Evolutionary conservation across 2,329 filamentous ascomycete genomes (phyloP).

Genomic region (Aspergillus fructus): DNA sequence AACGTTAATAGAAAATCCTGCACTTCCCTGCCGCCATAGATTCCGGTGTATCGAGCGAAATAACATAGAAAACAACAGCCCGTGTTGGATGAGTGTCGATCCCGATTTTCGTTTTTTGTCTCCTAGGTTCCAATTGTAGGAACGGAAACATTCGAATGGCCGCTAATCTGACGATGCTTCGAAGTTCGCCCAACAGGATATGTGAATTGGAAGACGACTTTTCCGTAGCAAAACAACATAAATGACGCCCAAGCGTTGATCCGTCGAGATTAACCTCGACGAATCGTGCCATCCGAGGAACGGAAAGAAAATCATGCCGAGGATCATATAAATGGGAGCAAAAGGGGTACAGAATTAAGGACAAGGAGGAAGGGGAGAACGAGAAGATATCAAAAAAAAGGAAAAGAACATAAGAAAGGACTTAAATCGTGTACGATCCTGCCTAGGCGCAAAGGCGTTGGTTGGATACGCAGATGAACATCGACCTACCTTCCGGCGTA

Average conservation of each 20-base stretch:
- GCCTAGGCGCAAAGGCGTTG: conserved; percentile 8
- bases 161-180: conserved; percentile 34
- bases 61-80: conserved; percentile 40
- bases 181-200: conserved; percentile 36
- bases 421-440: neutral
- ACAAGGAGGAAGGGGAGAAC: conserved; percentile 19
- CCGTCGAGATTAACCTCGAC: conserved; percentile 37
- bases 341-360: conserved; percentile 22
- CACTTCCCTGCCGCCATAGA: conserved; percentile 43
- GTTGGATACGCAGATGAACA: conserved; percentile 22
- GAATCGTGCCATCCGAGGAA: conserved; percentile 23
- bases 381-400: conserved; percentile 18
- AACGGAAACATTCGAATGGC: conserved; percentile 29
- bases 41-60: conserved; percentile 40
- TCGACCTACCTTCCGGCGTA: conserved; percentile 43
- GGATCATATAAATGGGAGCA: conserved; percentile 30
- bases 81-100: conserved; percentile 36
- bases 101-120: conserved; percentile 6
- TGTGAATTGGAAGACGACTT: conserved; percentile 36
- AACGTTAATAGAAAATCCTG: conserved; percentile 39
- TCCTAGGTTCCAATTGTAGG: neutral
- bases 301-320: conserved; percentile 28
- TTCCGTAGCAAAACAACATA: conserved; percentile 32
- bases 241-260: conserved; percentile 37
- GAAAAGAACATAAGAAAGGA: conserved; percentile 14